These are phyloP conservation scores for Penicillium bialowiezense DNA, from an alignment of 495 filamentous ascomycete genomes.

Conservation along the genomic window DNA sequence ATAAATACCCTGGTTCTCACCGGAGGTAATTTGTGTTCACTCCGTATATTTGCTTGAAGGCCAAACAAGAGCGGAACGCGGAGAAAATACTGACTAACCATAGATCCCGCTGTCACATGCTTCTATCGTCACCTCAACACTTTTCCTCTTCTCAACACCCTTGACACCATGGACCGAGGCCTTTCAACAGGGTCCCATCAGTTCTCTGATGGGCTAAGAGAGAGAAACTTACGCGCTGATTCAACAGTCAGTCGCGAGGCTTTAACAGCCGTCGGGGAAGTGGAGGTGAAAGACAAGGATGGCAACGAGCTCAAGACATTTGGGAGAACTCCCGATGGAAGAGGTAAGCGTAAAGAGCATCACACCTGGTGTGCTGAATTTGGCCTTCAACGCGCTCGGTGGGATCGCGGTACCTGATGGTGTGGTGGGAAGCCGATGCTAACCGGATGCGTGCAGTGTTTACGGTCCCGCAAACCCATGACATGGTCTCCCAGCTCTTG, in stretches of 20 bases:
- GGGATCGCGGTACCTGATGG: not conserved
- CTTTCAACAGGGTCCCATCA: conserved; percentile 45
- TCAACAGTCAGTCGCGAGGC: conserved; percentile 35
- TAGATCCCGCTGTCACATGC: conserved; percentile 34
- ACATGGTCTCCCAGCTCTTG: conserved; percentile 97
- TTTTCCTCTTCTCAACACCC: conserved; percentile 16
- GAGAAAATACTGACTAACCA: conserved; percentile 21
- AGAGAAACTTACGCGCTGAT: conserved; percentile 39
- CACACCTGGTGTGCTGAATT: no score
- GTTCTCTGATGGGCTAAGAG: conserved; percentile 40
- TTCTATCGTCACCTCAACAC: conserved; percentile 23
- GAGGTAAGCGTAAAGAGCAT: conserved; percentile 53
- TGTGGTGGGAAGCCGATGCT: conserved; percentile 10
- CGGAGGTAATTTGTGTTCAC: no score
- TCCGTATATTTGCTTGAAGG: no score
- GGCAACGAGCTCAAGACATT: conserved; percentile 71
- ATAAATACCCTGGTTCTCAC: conserved; percentile 15
- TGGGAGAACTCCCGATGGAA: conserved; percentile 89
- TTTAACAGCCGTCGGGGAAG: conserved; percentile 34
- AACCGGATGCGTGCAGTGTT: conserved; percentile 62
- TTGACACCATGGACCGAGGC: conserved; percentile 41
- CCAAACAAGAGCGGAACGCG: no score
- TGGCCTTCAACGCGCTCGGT: no score
- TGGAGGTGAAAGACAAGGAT: conserved; percentile 38
- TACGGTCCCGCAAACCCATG: conserved; percentile 91